These are phyloP conservation scores for Vigna nakashimae DNA, from an alignment of 306 rosid genomes.

Conservation along the genomic window DNA sequence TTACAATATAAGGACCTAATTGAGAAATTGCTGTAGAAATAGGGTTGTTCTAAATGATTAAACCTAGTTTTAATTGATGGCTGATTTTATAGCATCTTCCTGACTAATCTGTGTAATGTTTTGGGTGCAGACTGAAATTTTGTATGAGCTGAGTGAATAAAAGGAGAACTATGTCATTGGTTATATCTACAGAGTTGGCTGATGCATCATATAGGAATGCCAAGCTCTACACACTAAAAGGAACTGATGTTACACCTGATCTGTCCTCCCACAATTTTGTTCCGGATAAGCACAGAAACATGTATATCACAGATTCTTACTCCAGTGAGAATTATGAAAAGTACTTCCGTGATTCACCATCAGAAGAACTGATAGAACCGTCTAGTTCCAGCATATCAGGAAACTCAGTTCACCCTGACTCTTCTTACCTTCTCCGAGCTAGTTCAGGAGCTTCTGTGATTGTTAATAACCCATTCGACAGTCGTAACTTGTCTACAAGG, in stretches of 20 bases:
- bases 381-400: conserved; percentile 67
- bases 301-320: conserved; percentile 64
- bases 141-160: conserved; percentile 43
- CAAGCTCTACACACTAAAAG: conserved; percentile 70
- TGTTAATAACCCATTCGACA: conserved; percentile 51
- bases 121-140: conserved; percentile 47
- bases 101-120: conserved; percentile 42
- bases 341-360: conserved; percentile 78
- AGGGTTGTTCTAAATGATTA: too few species aligned
- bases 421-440: conserved; percentile 48
- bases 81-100: conserved; percentile 23
- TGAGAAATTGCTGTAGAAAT: too few species aligned
- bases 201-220: conserved; percentile 64
- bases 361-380: conserved; percentile 63
- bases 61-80: conserved; percentile 8
- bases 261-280: conserved; percentile 59
- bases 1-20: too few species aligned
- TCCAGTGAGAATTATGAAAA: conserved; percentile 78
- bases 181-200: conserved; percentile 67
- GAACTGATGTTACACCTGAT: conserved; percentile 63
- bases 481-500: conserved; percentile 50
- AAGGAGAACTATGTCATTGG: conserved; percentile 69
- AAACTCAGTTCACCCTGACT: conserved; percentile 61
- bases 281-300: conserved; percentile 62
- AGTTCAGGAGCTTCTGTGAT: conserved; percentile 53